Conservation (phyloP, 2,329 filamentous ascomycete genomes). For the Clarireedia sp. region DNA sequence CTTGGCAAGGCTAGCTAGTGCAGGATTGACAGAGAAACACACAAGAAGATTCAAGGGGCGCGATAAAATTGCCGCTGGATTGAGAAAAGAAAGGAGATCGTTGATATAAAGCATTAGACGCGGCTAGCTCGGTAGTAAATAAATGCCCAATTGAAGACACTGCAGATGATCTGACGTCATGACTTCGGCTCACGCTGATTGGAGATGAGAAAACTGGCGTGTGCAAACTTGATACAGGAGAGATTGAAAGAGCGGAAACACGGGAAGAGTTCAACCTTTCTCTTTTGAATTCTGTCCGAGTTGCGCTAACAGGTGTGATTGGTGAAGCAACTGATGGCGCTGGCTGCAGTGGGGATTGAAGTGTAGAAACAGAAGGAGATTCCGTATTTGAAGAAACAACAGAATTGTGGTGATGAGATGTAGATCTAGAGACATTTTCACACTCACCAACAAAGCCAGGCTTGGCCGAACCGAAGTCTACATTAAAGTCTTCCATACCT, state of each 20-base stretch:
- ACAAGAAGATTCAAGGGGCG: constrained; percentile 45
- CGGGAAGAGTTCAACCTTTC: constrained; percentile 30
- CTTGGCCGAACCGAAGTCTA: constrained; percentile 33
- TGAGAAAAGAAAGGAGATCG: constrained; percentile 44
- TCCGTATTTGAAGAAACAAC: constrained; percentile 20
- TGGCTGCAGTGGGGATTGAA: constrained; percentile 20
- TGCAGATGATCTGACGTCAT: constrained; percentile 20
- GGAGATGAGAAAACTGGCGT: constrained; percentile 18
- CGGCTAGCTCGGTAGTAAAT: constrained; percentile 16
- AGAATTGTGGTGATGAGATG: constrained; percentile 20
- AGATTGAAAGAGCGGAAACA: constrained; percentile 30
- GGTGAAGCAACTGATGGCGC: constrained; percentile 24
- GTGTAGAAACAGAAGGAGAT: constrained; percentile 24
- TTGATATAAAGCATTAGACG: constrained; percentile 20
- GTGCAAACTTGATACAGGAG: constrained; percentile 24
- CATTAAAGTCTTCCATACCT: constrained; percentile 31
- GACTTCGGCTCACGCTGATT: constrained; percentile 18
- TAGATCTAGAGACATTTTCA: constrained; percentile 31
- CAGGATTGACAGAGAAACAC: constrained; percentile 38
- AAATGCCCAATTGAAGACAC: constrained; percentile 11
- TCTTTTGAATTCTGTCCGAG: constrained; percentile 16
- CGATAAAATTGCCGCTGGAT: constrained; percentile 44
- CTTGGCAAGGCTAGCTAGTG: constrained; percentile 7
- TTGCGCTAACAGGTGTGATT: constrained; percentile 21
- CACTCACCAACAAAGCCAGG: constrained; percentile 39